Evolutionary conservation across 2,329 filamentous ascomycete species (phyloP).

Genomic region (Rhynchosporium graminicola): DNA sequence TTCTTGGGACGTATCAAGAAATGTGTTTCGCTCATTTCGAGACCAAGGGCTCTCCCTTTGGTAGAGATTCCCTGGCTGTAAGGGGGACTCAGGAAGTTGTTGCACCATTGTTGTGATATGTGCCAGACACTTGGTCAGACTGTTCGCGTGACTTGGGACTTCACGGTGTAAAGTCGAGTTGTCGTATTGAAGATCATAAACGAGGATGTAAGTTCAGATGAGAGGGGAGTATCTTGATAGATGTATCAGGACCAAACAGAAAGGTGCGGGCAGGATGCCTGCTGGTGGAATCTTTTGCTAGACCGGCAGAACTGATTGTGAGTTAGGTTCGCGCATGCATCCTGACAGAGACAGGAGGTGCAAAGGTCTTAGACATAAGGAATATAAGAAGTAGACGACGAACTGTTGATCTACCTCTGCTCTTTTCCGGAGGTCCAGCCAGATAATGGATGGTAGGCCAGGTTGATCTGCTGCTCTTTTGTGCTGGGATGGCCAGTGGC

Average conservation of each 20-base stretch:
- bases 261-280: slow-evolving; percentile 19
- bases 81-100: slow-evolving; percentile 17
- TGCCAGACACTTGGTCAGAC: slow-evolving; percentile 11
- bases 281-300: slow-evolving; percentile 21
- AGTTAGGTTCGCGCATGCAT: slow-evolving; percentile 25
- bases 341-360: slow-evolving; percentile 19
- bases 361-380: slow-evolving; percentile 13
- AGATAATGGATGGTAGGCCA: slow-evolving; percentile 22
- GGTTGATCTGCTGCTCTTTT: slow-evolving; percentile 31
- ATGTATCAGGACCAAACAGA: slow-evolving; percentile 33
- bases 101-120: slow-evolving; percentile 35
- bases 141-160: slow-evolving; percentile 19
- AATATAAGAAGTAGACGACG: slow-evolving; percentile 26
- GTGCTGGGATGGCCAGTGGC: slow-evolving; percentile 17
- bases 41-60: slow-evolving; percentile 27
- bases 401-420: slow-evolving; percentile 24
- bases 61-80: slow-evolving; percentile 27
- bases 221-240: slow-evolving; percentile 31
- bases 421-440: slow-evolving; percentile 13
- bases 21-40: slow-evolving; percentile 28
- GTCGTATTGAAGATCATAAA: slow-evolving; percentile 33
- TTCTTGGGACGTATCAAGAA: slow-evolving; percentile 29
- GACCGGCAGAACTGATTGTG: slow-evolving; percentile 23
- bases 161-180: slow-evolving; percentile 37
- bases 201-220: slow-evolving; percentile 21